Evolutionary conservation across 2,329 filamentous ascomycete genomes (phyloP).

Genomic region (Trichoderma koningii): DNA sequence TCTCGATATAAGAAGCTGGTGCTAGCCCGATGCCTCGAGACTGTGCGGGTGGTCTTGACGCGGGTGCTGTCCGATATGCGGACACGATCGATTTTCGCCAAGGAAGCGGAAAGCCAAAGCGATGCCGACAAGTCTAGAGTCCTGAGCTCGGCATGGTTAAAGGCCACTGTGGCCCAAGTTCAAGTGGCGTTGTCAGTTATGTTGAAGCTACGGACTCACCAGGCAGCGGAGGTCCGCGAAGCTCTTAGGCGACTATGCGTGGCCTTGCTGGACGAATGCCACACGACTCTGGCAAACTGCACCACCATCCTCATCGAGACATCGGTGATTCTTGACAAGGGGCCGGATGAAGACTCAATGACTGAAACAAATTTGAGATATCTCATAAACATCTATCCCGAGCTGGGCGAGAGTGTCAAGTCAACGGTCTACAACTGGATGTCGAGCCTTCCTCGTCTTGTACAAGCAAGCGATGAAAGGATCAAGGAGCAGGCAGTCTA

Average conservation of each 20-base stretch:
- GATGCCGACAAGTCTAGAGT: constrained; percentile 40
- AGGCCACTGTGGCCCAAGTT: constrained; percentile 76
- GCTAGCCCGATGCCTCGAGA: constrained; percentile 62
- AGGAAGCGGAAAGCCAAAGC: constrained; percentile 31
- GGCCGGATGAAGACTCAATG: constrained; percentile 47
- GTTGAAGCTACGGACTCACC: constrained; percentile 71
- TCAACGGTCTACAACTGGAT: constrained; percentile 79
- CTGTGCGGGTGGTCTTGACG: constrained; percentile 57
- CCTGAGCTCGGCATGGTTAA: constrained; percentile 66
- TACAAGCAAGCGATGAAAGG: constrained; percentile 83
- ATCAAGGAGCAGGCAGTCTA: constrained; percentile 70
- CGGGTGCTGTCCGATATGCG: constrained; percentile 61
- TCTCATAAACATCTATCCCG: constrained; percentile 62
- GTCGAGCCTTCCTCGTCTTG: constrained; percentile 73
- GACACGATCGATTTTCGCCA: constrained; percentile 50
- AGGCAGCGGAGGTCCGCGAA: constrained; percentile 66
- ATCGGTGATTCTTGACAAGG: constrained; percentile 66
- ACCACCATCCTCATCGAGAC: constrained; percentile 76
- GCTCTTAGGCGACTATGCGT: constrained; percentile 73
- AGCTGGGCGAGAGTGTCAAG: constrained; percentile 66
- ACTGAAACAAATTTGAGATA: constrained; percentile 58
- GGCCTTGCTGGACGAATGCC: constrained; percentile 75
- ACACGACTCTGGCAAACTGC: constrained; percentile 69
- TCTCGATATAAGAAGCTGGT: constrained; percentile 60
- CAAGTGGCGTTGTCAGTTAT: constrained; percentile 80